Base-by-base conservation (phyloP, 1,284 basidiomycete genomes). In the Ustilago tritici region DNA sequence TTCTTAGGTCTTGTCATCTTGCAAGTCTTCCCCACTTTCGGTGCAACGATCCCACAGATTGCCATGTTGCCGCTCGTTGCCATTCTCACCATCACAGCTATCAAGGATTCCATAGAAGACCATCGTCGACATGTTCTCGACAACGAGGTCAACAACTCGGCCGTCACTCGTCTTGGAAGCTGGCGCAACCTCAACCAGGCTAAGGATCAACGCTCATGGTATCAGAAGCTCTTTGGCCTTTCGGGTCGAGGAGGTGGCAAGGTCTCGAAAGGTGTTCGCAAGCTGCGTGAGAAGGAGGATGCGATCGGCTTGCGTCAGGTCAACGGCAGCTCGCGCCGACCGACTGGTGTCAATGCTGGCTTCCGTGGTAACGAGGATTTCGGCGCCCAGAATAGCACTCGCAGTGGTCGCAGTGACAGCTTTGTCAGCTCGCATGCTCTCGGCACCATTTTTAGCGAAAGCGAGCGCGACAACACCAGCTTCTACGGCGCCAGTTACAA, bases 71-170 rank as follows among this genome's bases (percentile, higher is more conserved):
- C 95, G 0, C 89, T 98, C 23, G 88, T 94, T 19, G 93, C 95
- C 86, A 97, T 98, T 77, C 87, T 98, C 52, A 86, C 89, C 36
- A 92, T 97, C 70, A 98, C 96, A 8, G 95, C 92, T 11, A 91
- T 97, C 88, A 98, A 98, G 87, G 95, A 98, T 86, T 94, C 92
- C 12, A 89, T 98, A 63, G 96, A 98, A 88, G 95, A 98, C 87
- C 95, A 94, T 86, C 91, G 95, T 28, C 91, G 95, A 69, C 92
- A 93, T 5, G 85, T 88, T 4, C 89, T 96, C 53, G 95, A 98
- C 85, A 93, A 97, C 78, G 91, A 95, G 84, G 94, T 96, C 79
- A 96, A 96, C 88, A 95, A 91, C 61, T 94, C 93, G 0, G 92
- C 94, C 10, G 91, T 92, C 15, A 95, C 94, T 0, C 92, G 93